Evolutionary conservation across 768 basidiomycete genomes (phyloP).

Genomic region (Lactarius hatsudake): DNA sequence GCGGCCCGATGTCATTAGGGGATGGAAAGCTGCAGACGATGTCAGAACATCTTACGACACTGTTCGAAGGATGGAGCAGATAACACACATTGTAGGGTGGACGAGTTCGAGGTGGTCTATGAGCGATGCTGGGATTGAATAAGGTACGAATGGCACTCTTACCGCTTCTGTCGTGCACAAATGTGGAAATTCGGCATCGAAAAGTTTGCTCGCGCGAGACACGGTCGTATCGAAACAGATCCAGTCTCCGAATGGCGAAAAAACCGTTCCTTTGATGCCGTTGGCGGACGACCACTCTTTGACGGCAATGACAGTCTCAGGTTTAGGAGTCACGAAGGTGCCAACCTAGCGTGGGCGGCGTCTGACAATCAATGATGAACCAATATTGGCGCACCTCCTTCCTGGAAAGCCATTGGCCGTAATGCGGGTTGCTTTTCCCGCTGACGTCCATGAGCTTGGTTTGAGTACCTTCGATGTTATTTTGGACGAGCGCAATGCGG

Average conservation of each 20-base stretch:
- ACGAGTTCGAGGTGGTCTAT: conserved; percentile 25
- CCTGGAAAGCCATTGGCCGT: conserved; percentile 11
- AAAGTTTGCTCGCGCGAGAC: conserved; percentile 24
- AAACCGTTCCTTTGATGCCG: conserved; percentile 14
- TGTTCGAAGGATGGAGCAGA: no score
- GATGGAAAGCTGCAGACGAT: no score
- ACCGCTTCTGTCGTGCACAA: conserved; percentile 25
- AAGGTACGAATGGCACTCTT: conserved; percentile 25
- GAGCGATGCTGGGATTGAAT: conserved; percentile 28
- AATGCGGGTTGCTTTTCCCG: not conserved
- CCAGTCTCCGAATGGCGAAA: conserved; percentile 29
- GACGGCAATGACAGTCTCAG: conserved; percentile 16
- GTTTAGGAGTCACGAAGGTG: no score
- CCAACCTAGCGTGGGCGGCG: no score
- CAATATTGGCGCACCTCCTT: not conserved
- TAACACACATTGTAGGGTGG: conserved; percentile 14
- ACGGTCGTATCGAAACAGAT: conserved; percentile 24
- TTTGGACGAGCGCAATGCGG: conserved; percentile 10
- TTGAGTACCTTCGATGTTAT: conserved; percentile 1
- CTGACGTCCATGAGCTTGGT: not conserved
- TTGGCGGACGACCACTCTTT: conserved; percentile 23
- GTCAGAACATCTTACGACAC: no score
- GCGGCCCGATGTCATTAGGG: no score
- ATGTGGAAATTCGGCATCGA: conserved; percentile 24
- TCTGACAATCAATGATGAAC: no score